Base-by-base conservation (phyloP, 169 alveolate genomes). In the Sarcocystis neurona region DNA sequence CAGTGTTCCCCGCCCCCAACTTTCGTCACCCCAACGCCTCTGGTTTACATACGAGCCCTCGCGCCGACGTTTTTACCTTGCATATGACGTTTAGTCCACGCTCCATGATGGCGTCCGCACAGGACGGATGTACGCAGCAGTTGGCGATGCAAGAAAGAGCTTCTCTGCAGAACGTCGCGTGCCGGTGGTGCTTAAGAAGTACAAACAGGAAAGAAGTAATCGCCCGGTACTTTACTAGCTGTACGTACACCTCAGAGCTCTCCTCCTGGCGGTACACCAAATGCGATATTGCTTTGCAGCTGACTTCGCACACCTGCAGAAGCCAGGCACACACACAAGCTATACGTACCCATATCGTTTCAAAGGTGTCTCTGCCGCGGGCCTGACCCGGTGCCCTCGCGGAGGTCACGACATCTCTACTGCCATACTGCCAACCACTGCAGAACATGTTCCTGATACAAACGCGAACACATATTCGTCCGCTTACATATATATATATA, bases 141-240 rank as follows among this genome's bases (percentile, higher is more conserved):
- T 87, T 87, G 34, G 91, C 91, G 32, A 80, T 78, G 34, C 91
- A 87, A 60, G 88, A 75, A 47, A 87, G 88, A 23, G 87, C 91
- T 34, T 87, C 91, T 39, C 82, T 56, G 46, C 88, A 85, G 79
- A 77, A 85, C n/a, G 79, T 44, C 8, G 87, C 72, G 47, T 63
- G 77, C 32, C 34, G 37, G 88, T 60, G 70, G 60, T 87, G 91
- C 48, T 87, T 87, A 44, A 87, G 82, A 66, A 87, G 68, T 32
- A 87, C 91, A 44, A 87, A 87, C n/a, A 87, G 88, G 60, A 87
- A 50, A 10, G 91, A 68, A 2, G 91, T 87, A 87, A 87, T 87
- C 48, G 85, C 91, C 18, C 91, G 46, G 3, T 66, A n/a, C 43
- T 58, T 75, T 74, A 87, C 58, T 0, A 87, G 84, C 12, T 87